Evolutionary conservation across 2,329 filamentous ascomycete species (phyloP), one percentile per base, ranked within the genome.

Genomic region (Trichoderma citrinoviride): DNA sequence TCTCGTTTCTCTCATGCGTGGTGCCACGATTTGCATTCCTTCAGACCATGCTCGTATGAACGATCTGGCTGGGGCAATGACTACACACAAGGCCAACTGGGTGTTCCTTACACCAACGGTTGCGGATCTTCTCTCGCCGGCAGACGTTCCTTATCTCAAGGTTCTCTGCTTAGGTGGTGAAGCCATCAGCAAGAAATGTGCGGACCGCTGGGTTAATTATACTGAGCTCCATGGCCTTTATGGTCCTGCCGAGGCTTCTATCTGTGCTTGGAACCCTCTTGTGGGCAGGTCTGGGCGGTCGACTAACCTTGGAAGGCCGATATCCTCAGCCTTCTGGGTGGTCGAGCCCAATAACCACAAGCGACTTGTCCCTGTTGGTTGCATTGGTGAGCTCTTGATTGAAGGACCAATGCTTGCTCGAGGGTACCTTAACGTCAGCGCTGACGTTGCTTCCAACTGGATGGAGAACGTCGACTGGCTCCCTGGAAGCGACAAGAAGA

Each of bases 321-420:
- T 58, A 1, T 65, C 55, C 12, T 60, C 50, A 2, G 64, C 66
- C 15, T 68, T 65, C 29, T 71, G 70, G 70, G 67, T 70, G 2
- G 66, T 71, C 17, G 49, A 65, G 7, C 61, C 70, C 5, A 53
- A 61, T 7, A 58, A 68, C n/a, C 37, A 58, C 33, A 56, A 67
- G 33, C 12, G 46, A 19, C 56, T 71, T 7, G 66, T 69, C 0
- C 64, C 70, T 1, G 61, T 71, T 49, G 64, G 67, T 21, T 62
- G 62, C 7, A 46, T 70, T 2, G 70, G 70, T 4, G 70, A 71
- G 37, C 66, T 71, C 6, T 57, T 71, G 5, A 68, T 71, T 25
- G 68, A 71, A 50, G 69, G 69, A 2, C 66, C 67, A 3, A 66
- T 68, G 14, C 67, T 71, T 17, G 68, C 70, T 10, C 65, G 70